Evolutionary conservation across 2,329 filamentous ascomycete genomes (phyloP).

Genomic region (Beauveria scarabaeidicola): DNA sequence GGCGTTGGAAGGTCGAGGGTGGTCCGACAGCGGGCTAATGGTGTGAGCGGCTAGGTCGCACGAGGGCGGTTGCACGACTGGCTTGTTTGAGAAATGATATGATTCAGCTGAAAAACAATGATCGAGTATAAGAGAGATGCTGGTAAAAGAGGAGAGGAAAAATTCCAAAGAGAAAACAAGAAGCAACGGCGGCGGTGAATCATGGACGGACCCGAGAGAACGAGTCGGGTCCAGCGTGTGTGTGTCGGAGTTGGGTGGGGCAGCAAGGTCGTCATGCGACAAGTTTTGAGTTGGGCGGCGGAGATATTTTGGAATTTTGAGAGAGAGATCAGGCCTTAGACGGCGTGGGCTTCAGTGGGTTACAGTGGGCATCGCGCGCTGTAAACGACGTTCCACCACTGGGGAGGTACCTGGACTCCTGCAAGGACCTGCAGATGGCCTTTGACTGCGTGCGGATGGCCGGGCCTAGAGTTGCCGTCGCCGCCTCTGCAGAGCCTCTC

Average conservation of each 20-base stretch:
- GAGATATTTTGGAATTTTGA: not conserved
- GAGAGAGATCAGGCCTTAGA: slow-evolving; percentile 3
- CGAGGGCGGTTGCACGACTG: not conserved
- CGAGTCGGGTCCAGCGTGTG: not conserved
- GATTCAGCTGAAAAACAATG: too few relatives aligned
- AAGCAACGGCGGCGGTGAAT: slow-evolving; percentile 6
- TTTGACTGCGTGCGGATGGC: not conserved
- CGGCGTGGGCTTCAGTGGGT: not conserved
- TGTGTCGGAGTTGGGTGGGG: slow-evolving; percentile 6
- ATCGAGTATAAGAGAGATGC: not conserved
- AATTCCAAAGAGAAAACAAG: not conserved
- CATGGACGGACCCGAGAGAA: not conserved
- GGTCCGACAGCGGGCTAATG: not conserved
- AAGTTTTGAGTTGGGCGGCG: not conserved
- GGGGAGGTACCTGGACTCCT: not conserved
- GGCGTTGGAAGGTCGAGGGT: not conserved
- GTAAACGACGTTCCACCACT: not conserved
- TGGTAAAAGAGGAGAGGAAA: not conserved
- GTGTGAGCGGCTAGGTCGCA: not conserved
- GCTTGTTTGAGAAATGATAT: too few relatives aligned
- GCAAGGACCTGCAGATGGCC: not conserved
- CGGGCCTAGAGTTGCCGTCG: not conserved
- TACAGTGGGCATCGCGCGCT: not conserved
- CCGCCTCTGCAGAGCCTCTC: not conserved
- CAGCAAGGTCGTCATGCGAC: slow-evolving; percentile 10